Conservation (phyloP, 73 alveolate species). For the Blepharisma stoltei region DNA sequence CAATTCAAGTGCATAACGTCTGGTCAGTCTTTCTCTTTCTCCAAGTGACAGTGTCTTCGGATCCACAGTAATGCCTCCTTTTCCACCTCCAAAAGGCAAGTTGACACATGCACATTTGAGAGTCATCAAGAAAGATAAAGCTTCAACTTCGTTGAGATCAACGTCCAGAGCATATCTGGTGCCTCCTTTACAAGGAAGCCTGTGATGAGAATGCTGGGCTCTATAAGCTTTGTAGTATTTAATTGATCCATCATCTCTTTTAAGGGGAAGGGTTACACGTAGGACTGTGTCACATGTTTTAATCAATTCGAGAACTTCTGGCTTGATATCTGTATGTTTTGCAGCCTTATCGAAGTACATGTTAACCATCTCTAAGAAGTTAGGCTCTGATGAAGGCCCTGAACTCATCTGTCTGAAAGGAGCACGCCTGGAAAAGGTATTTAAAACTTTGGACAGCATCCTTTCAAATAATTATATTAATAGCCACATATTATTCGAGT, state of each 20-base stretch:
- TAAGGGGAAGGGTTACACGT: neutral
- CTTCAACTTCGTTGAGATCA: conserved; percentile 62
- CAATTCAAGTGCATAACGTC: conserved; percentile 79
- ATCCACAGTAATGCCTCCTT: conserved; percentile 78
- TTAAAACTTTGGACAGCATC: no score
- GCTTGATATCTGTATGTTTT: conserved; percentile 48
- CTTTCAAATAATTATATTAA: no score
- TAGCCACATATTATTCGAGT: no score
- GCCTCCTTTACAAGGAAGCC: conserved; percentile 76
- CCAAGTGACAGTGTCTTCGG: conserved; percentile 61
- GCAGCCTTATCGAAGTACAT: conserved; percentile 69
- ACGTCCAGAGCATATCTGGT: conserved; percentile 53
- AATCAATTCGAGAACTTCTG: conserved; percentile 40
- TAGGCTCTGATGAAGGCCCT: no score
- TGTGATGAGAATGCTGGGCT: conserved; percentile 69
- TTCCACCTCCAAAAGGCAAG: conserved; percentile 88
- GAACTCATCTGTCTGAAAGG: no score
- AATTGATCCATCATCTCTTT: neutral
- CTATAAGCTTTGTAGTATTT: conserved; percentile 53
- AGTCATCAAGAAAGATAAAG: conserved; percentile 75
- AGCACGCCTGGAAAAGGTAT: no score
- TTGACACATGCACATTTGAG: conserved; percentile 66
- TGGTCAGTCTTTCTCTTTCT: conserved; percentile 77
- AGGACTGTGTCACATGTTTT: conserved; percentile 41
- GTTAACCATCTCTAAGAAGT: conserved; percentile 56